Evolutionary conservation across 2,329 filamentous ascomycete genomes (phyloP).

Genomic region (Colletotrichum plurivorum): DNA sequence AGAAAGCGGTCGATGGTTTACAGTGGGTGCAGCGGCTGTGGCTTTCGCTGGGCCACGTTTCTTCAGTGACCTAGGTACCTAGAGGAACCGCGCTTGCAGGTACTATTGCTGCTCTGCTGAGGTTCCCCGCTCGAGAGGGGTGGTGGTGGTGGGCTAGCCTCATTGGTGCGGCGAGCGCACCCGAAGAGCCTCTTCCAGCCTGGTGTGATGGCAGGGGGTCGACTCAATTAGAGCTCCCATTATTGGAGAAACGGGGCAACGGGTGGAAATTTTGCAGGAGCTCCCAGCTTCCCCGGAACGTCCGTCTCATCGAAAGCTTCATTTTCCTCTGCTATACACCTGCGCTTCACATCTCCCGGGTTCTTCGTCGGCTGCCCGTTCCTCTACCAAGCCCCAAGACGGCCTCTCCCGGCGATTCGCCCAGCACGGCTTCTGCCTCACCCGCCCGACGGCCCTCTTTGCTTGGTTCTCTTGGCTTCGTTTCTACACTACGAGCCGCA

Average conservation of each 20-base stretch:
- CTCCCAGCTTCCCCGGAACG: conserved; percentile 35
- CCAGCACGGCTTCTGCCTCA: conserved; percentile 18
- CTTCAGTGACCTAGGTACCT: conserved; percentile 22
- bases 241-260: conserved; percentile 30
- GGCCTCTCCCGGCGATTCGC: conserved; percentile 26
- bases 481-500: conserved; percentile 15
- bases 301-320: conserved; percentile 30
- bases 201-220: conserved; percentile 11
- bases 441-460: conserved; percentile 23
- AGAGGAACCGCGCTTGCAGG: background rate
- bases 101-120: background rate
- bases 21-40: conserved; percentile 25
- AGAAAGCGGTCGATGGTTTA: no score
- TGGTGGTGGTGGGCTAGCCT: background rate
- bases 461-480: conserved; percentile 34
- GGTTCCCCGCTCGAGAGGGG: conserved; percentile 11
- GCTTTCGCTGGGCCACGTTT: conserved; percentile 28
- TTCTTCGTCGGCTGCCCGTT: conserved; percentile 3
- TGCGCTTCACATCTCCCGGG: conserved; percentile 20
- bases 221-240: conserved; percentile 23
- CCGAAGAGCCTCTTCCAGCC: conserved; percentile 34
- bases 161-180: conserved; percentile 30
- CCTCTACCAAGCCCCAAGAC: conserved; percentile 17
- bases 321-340: conserved; percentile 15
- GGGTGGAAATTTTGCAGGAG: conserved; percentile 39